These are phyloP conservation scores for Nicotiana noctiflora DNA, from an alignment of 257 asterid species.

Conservation along the genomic window DNA sequence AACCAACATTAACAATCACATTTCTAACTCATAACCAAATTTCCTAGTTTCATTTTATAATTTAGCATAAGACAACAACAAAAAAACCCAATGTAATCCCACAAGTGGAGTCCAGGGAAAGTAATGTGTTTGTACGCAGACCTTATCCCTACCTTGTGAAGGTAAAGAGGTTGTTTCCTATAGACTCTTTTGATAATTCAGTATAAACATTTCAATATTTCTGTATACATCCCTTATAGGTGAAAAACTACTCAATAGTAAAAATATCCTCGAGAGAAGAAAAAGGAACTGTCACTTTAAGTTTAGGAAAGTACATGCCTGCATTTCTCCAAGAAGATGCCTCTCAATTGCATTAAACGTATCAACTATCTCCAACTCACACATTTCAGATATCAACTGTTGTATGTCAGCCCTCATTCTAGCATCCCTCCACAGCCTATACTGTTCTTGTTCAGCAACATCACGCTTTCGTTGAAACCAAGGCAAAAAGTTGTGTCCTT, in stretches of 20 bases:
- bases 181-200: neutral
- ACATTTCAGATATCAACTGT: conserved; percentile 49
- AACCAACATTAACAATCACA: neutral
- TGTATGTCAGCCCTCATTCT: conserved; percentile 67
- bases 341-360: conserved; percentile 79
- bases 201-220: neutral
- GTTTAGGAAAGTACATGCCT: conserved; percentile 43
- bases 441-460: conserved; percentile 91
- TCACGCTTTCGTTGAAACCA: conserved; percentile 94
- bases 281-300: conserved; percentile 3
- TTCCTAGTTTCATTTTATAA: neutral
- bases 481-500: conserved; percentile 82
- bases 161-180: no score
- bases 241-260: neutral
- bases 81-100: no score
- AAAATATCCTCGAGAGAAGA: neutral
- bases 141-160: no score
- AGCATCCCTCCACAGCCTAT: conserved; percentile 85
- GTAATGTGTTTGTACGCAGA: no score
- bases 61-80: neutral
- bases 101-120: no score
- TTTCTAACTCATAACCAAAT: neutral
- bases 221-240: neutral
- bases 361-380: conserved; percentile 86
- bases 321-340: conserved; percentile 71